Evolutionary conservation across 2,329 filamentous ascomycete species (phyloP).

Genomic region (Aspergillus novoparasiticus): DNA sequence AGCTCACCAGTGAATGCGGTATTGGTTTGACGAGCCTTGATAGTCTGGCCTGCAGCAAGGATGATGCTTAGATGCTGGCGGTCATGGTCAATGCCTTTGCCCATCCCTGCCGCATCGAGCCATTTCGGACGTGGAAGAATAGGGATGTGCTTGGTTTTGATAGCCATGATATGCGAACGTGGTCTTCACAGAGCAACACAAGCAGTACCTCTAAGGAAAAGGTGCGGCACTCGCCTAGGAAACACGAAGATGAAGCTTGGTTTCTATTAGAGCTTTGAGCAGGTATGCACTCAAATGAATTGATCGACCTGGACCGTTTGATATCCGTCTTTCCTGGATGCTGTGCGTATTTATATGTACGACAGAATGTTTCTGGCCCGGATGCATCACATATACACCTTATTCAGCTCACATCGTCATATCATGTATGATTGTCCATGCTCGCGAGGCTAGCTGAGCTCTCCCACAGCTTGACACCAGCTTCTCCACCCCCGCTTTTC

Average conservation of each 20-base stretch:
- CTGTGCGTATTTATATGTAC: no score
- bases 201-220: background rate
- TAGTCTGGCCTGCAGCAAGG: background rate
- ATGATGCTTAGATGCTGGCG: background rate
- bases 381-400: fast-evolving
- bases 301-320: background rate
- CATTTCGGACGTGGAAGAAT: background rate
- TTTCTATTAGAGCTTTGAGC: background rate
- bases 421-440: background rate
- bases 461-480: background rate
- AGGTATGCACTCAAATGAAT: no score
- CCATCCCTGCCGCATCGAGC: background rate
- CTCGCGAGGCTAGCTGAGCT: background rate
- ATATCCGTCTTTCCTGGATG: background rate
- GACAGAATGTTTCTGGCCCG: no score
- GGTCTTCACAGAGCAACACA: background rate
- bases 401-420: background rate
- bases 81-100: background rate
- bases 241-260: background rate
- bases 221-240: background rate
- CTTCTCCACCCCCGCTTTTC: background rate
- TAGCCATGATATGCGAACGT: background rate
- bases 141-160: background rate
- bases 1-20: background rate
- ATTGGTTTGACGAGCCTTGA: background rate